Evolutionary conservation across 352 stramenopile species (phyloP).

Genomic region (Phytophthora citricola): DNA sequence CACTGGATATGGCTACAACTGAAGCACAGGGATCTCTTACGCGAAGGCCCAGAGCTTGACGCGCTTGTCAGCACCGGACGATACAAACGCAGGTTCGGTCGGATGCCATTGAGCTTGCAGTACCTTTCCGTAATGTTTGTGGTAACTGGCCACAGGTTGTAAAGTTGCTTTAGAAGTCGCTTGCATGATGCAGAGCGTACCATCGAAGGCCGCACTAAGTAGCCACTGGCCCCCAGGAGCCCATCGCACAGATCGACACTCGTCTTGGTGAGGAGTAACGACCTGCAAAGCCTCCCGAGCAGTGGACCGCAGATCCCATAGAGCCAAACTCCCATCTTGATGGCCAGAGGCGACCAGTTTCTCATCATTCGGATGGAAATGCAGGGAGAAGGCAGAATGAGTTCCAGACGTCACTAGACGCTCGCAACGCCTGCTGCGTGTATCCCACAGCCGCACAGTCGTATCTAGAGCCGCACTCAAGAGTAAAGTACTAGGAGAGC

Average conservation of each 20-base stretch:
- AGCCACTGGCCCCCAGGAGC: conserved; percentile 66
- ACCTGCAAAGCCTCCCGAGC: conserved; percentile 35
- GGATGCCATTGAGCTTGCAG: conserved; percentile 75
- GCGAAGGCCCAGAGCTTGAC: conserved; percentile 71
- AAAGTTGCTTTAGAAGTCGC: conserved; percentile 22
- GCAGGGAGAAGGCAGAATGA: conserved; percentile 50
- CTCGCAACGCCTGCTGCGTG: conserved; percentile 56
- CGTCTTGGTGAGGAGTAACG: conserved; percentile 48
- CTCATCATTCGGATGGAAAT: conserved; percentile 49
- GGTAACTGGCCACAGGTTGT: conserved; percentile 55
- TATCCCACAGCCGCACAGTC: conserved; percentile 77
- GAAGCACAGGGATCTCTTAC: conserved; percentile 23
- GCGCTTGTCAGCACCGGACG: conserved; percentile 65
- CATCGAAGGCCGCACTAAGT: conserved; percentile 66
- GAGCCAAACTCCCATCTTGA: conserved; percentile 60
- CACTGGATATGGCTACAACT: conserved; percentile 23
- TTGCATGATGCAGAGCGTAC: conserved; percentile 57
- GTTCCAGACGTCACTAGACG: conserved; percentile 48
- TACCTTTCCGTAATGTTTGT: conserved; percentile 72
- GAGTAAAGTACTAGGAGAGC: conserved; percentile 18
- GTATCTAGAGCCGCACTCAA: conserved; percentile 62
- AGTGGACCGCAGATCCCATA: conserved; percentile 72
- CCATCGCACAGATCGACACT: conserved; percentile 73
- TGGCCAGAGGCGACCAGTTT: conserved; percentile 55
- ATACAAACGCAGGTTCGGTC: conserved; percentile 59